These are phyloP conservation scores for Cylindrodendrum hubeiense DNA, from an alignment of 2,329 filamentous ascomycete genomes.

Conservation along the genomic window DNA sequence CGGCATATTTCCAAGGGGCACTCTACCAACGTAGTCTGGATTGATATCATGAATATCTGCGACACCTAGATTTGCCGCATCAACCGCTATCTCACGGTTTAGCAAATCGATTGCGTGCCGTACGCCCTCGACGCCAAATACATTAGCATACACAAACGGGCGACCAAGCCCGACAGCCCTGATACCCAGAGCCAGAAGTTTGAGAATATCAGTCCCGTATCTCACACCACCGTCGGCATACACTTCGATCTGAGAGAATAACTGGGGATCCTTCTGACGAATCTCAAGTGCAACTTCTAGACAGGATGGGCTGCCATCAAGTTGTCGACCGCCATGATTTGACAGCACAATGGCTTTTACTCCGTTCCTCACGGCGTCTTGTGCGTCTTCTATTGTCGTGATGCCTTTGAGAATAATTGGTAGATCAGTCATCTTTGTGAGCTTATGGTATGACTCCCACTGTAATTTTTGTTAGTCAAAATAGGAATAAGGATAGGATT, in stretches of 20 bases:
- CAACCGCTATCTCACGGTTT: slow-evolving; percentile 62
- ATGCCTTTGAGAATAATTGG: slow-evolving; percentile 57
- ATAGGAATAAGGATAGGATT: no score
- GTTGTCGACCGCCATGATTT: slow-evolving; percentile 58
- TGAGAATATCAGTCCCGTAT: slow-evolving; percentile 56
- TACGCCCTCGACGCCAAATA: slow-evolving; percentile 63
- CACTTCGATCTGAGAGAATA: slow-evolving; percentile 54
- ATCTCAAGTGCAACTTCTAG: slow-evolving; percentile 56
- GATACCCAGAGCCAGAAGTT: slow-evolving; percentile 58
- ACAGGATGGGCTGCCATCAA: slow-evolving; percentile 54
- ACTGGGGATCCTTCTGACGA: slow-evolving; percentile 50
- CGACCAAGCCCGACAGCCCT: slow-evolving; percentile 61
- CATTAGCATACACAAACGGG: slow-evolving; percentile 65
- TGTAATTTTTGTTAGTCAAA: slow-evolving; percentile 10
- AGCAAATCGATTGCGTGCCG: slow-evolving; percentile 57
- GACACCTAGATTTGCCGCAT: slow-evolving; percentile 58
- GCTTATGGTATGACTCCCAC: slow-evolving; percentile 54
- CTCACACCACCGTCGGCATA: slow-evolving; percentile 58
- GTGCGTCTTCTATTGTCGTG: slow-evolving; percentile 51
- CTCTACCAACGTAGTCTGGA: slow-evolving; percentile 38
- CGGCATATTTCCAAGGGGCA: neutral
- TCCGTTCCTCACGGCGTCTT: slow-evolving; percentile 47
- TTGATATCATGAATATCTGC: slow-evolving; percentile 51
- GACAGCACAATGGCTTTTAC: slow-evolving; percentile 53
- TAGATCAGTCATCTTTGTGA: slow-evolving; percentile 51